Conservation (phyloP, 371 early-diverging fungal species). For the Rhizopus microsporus region DNA sequence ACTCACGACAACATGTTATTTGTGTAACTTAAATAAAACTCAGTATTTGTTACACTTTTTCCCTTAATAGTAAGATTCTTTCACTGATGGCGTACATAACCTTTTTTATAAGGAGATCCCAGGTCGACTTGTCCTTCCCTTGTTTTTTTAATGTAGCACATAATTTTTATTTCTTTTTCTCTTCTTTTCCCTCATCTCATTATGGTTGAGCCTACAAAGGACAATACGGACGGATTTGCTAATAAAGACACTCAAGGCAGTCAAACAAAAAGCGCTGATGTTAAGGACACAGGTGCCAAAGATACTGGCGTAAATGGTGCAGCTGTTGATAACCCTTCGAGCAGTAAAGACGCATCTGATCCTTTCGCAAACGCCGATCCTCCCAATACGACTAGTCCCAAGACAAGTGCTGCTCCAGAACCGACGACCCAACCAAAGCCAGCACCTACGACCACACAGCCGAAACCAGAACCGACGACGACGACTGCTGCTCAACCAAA, state of each 20-base stretch:
- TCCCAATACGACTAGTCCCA: no score
- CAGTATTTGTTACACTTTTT: no score
- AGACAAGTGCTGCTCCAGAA: not conserved
- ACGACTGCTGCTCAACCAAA: not conserved
- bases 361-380: no score
- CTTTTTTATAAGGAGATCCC: no score
- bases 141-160: not conserved
- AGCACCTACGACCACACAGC: not conserved
- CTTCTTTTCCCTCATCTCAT: not conserved
- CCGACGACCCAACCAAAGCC: not conserved
- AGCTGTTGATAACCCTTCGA: no score
- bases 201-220: constrained; percentile 1
- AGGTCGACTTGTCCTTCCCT: not conserved
- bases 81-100: no score
- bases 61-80: no score
- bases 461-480: not conserved
- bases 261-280: not conserved
- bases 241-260: not conserved
- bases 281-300: not conserved
- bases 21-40: no score
- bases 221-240: not conserved
- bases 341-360: no score
- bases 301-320: not conserved
- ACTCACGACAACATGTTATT: no score
- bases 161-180: not conserved